Base-by-base conservation (phyloP, 352 stramenopile genomes). In the Phytophthora fragariae region DNA sequence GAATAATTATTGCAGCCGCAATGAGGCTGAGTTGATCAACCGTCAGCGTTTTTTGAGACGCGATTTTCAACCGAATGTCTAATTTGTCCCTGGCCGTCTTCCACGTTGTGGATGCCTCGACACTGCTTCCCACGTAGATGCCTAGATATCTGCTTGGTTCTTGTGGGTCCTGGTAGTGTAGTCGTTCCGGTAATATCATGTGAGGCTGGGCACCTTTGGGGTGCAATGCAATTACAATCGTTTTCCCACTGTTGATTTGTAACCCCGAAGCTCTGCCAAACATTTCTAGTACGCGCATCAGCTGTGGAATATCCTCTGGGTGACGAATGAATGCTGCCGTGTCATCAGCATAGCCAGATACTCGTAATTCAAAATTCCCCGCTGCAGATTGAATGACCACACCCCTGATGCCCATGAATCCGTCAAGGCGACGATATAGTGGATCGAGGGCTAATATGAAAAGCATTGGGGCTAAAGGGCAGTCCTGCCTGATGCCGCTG, bases 401-500 rank as follows among this genome's bases (percentile, higher is more conserved):
- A 27, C 24, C 24, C 44, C 14, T 10, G 54, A 7, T 44, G 35
- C 35, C 35, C 35, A 44, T 44, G 15, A 56, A 2, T 8, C 7
- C 12, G 27, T 71, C 47, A 4, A 71, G 3, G 29, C 37, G 1
- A 2, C 44, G 41, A 15, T 65, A 65, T 1, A 58, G 44, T 10
- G 35, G 29, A 17, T 61, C 65, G 0, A 72, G 5, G 2, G 47
- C 57, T 10, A 72, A 9, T 5, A 72, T 65, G 19, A 65, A 62
- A 1, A 72, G 21, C 12, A 65, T 17, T 3, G 65, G 49, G 1
- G 46, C 57, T 5, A 72, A 14, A 15, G 49, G 65, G 14, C 57
- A 72, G 3, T 57, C 65, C 14, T 72, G 65, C 0, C 49, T 19
- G n/a, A 72, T 72, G 2, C 47, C 57, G 9, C 46, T 62, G 2